Percentiles rank a stretch among this genome's conserved stretches.
phyloP scores from a whole-genome alignment of 1,139 yeast genomes.

The Pichia terricola region DNA sequence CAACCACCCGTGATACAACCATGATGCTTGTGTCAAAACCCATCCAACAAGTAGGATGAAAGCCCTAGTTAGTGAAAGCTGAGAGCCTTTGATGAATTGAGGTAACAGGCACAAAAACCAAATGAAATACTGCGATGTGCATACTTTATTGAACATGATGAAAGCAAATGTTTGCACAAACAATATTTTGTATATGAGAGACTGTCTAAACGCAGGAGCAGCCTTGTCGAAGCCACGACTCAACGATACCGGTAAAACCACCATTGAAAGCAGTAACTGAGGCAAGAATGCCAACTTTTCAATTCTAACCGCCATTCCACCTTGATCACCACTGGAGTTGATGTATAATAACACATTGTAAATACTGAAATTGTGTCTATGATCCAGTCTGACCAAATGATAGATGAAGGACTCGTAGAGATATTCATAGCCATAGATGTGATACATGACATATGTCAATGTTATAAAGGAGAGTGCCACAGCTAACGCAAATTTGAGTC shows the following conservation, averaged over 20 bases:
- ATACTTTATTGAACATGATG: slow-evolving; percentile 86
- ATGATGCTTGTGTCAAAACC: slow-evolving; percentile 61
- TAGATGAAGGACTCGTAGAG: slow-evolving; percentile 73
- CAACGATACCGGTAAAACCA: slow-evolving; percentile 48
- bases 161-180: slow-evolving; percentile 88
- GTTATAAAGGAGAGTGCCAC: slow-evolving; percentile 34
- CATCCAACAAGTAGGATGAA: slow-evolving; percentile 33
- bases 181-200: slow-evolving; percentile 39
- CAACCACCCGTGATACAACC: slow-evolving; percentile 73
- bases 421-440: slow-evolving; percentile 63
- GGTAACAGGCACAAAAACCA: slow-evolving; percentile 89
- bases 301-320: slow-evolving; percentile 2
- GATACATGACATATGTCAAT: slow-evolving; percentile 52
- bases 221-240: neutral
- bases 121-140: slow-evolving; percentile 87
- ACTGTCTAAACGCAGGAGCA: too few species aligned
- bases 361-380: slow-evolving; percentile 87
- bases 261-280: slow-evolving; percentile 53
- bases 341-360: slow-evolving; percentile 73
- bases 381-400: slow-evolving; percentile 78
- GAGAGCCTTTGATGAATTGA: slow-evolving; percentile 45
- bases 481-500: slow-evolving; percentile 37
- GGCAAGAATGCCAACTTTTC: slow-evolving; percentile 71
- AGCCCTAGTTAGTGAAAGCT: slow-evolving; percentile 18
- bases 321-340: slow-evolving; percentile 34